Evolutionary conservation across 192 early-diverging fungal genomes (phyloP).

Genomic region (Entomortierella beljakovae): DNA sequence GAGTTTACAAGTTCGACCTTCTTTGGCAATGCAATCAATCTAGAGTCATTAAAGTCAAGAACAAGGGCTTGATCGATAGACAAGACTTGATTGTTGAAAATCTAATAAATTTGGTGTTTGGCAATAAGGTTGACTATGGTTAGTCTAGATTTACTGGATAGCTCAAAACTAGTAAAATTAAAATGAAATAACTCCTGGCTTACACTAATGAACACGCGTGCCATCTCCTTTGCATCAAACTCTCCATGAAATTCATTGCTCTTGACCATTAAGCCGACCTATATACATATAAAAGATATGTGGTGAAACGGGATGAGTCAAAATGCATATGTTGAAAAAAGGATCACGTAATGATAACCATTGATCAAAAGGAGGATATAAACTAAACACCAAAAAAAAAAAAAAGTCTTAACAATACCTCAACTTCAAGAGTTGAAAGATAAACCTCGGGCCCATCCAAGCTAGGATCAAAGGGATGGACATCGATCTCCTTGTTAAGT

Average conservation of each 20-base stretch:
- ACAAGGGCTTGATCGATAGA: constrained; percentile 79
- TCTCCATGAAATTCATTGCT: constrained; percentile 62
- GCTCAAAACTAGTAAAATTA: neutral
- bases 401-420: constrained; percentile 18
- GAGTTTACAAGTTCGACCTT: constrained; percentile 68
- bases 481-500: constrained; percentile 66
- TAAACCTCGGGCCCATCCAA: constrained; percentile 53
- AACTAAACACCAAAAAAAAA: neutral
- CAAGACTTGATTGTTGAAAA: constrained; percentile 87
- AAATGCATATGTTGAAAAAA: neutral
- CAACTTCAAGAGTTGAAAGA: constrained; percentile 31
- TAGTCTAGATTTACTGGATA: too few relatives aligned
- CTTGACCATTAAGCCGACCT: constrained; percentile 70
- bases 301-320: constrained; percentile 1
- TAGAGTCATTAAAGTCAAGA: constrained; percentile 86
- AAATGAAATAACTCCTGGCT: neutral
- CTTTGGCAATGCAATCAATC: constrained; percentile 59
- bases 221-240: constrained; percentile 82
- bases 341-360: neutral
- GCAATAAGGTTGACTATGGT: too few relatives aligned
- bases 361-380: neutral
- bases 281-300: neutral
- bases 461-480: constrained; percentile 62
- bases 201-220: constrained; percentile 67
- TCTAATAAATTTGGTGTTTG: too few relatives aligned